A percentile compares a stretch with the other conserved stretches of the same genome.
Evolutionary conservation across 257 asterid genomes (phyloP).

Genomic region (Misopates orontium): DNA sequence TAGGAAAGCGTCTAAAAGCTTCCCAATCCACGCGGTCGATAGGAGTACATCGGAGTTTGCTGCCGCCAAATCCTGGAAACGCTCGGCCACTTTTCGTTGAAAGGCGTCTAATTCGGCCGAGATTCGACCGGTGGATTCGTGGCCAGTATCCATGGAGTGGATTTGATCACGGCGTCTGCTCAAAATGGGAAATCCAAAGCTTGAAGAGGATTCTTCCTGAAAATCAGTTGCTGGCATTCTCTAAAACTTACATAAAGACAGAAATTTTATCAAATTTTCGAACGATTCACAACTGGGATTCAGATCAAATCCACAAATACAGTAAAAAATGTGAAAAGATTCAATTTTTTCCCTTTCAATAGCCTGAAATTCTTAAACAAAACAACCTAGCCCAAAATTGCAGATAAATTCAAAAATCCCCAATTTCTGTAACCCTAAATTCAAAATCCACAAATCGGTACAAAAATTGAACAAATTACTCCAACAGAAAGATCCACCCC

Average conservation of each 20-base stretch:
- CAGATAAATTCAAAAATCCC: no score
- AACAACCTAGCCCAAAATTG: no score
- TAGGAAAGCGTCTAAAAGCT: constrained; percentile 69
- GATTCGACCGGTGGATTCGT: constrained; percentile 46
- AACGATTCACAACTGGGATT: constrained; percentile 1
- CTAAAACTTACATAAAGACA: constrained; percentile 27
- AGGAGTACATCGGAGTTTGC: constrained; percentile 51
- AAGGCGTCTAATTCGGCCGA: constrained; percentile 58
- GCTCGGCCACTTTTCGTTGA: constrained; percentile 60
- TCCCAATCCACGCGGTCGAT: constrained; percentile 69
- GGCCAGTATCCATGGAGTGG: constrained; percentile 70
- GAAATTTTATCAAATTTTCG: background rate
- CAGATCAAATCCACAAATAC: constrained; percentile 18
- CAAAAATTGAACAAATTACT: background rate
- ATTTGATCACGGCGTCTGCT: constrained; percentile 78
- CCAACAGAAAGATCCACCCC: constrained; percentile 1
- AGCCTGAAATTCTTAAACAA: no score
- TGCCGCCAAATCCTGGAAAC: constrained; percentile 49
- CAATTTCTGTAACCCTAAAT: no score
- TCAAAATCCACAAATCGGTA: no score
- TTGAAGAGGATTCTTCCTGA: constrained; percentile 56
- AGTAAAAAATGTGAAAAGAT: background rate
- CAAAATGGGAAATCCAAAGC: constrained; percentile 46
- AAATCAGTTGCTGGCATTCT: constrained; percentile 76
- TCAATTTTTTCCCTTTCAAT: no score